Conservation (phyloP, 1,284 basidiomycete genomes). For the Melampsora americana region DNA sequence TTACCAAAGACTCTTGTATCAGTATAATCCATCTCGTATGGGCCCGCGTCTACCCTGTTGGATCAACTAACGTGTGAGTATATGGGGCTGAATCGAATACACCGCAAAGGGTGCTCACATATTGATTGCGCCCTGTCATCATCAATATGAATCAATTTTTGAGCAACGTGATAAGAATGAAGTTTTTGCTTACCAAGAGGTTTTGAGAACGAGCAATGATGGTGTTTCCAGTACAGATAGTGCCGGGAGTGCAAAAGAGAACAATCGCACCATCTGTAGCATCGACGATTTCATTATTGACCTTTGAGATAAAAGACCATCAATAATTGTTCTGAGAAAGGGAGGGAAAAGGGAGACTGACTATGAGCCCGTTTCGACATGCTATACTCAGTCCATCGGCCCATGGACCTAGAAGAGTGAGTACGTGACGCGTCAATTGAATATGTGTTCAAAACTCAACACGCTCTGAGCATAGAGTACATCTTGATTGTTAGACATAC, state of each 20-base stretch:
- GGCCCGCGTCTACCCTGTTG: conserved; percentile 35
- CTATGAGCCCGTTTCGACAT: conserved; percentile 40
- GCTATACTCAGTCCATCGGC: conserved; percentile 43
- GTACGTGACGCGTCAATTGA: too few relatives aligned
- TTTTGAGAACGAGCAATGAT: conserved; percentile 40
- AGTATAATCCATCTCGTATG: conserved; percentile 38
- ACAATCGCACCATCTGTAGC: conserved; percentile 43
- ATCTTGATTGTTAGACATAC: background rate
- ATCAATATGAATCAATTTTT: too few relatives aligned
- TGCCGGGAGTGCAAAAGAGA: conserved; percentile 41
- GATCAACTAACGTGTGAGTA: too few relatives aligned
- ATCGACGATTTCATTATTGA: conserved; percentile 43
- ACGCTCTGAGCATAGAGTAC: too few relatives aligned
- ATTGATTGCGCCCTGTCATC: conserved; percentile 38
- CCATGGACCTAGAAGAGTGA: conserved; percentile 30
- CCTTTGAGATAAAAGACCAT: background rate
- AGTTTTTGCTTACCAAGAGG: conserved; percentile 18
- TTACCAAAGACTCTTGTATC: conserved; percentile 34
- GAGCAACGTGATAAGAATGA: too few relatives aligned
- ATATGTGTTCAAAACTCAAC: too few relatives aligned
- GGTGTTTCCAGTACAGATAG: conserved; percentile 38
- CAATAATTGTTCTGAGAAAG: background rate
- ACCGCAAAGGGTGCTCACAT: conserved; percentile 19
- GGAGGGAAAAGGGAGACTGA: conserved; percentile 2
- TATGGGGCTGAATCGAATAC: too few relatives aligned